Conservation (phyloP, 192 early-diverging fungal species). For the Entophlyctis luteolus region DNA sequence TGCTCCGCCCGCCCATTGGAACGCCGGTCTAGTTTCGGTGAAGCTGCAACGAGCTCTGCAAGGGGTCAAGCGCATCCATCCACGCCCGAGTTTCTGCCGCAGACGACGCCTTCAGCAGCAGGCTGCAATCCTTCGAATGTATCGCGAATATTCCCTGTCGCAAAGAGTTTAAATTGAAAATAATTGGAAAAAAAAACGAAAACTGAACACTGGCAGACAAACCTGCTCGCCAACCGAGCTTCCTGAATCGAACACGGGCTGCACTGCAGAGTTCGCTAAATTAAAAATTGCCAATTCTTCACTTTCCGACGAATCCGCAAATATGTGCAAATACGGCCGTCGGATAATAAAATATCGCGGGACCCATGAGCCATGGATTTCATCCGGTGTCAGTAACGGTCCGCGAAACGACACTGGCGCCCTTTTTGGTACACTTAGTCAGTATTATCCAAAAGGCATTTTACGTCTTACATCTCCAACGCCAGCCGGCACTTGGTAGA, state of each 20-base stretch:
- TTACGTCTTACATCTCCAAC: constrained; percentile 13
- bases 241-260: constrained; percentile 54
- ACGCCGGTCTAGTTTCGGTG: too few species aligned
- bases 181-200: neutral
- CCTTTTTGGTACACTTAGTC: neutral
- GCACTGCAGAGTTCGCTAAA: constrained; percentile 61
- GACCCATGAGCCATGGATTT: constrained; percentile 66
- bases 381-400: constrained; percentile 26
- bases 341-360: constrained; percentile 76
- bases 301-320: constrained; percentile 55
- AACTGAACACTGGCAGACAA: neutral
- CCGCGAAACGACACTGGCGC: constrained; percentile 12
- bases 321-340: constrained; percentile 79
- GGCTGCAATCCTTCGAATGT: constrained; percentile 57
- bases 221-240: constrained; percentile 12
- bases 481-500: constrained; percentile 1
- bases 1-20: too few species aligned
- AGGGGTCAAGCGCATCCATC: constrained; percentile 46
- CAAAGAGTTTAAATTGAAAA: neutral
- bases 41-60: too few species aligned
- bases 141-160: constrained; percentile 59
- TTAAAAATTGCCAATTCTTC: constrained; percentile 75
- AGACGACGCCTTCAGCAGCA: constrained; percentile 59
- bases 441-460: neutral
- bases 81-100: constrained; percentile 64